Conservation (phyloP, 2,329 filamentous ascomycete genomes). For the Cytospora piceae region DNA sequence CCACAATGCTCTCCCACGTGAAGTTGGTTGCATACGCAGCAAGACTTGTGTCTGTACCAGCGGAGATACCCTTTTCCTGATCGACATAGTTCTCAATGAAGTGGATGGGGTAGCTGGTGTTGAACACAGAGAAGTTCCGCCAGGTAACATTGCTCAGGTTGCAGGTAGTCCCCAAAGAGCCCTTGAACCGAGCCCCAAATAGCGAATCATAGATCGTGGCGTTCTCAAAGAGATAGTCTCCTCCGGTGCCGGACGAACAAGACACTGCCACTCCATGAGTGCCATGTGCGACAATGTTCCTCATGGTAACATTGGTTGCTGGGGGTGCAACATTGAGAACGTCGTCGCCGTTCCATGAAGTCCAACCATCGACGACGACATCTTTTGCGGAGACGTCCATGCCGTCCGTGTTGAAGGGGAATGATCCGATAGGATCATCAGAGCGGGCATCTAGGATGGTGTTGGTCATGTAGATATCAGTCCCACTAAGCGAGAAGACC, state of each 20-base stretch:
- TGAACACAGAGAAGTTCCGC: constrained; percentile 33
- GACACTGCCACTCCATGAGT: constrained; percentile 34
- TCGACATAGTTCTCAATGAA: constrained; percentile 35
- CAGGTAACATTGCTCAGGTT: constrained; percentile 33
- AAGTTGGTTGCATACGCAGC: constrained; percentile 32
- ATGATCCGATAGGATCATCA: constrained; percentile 23
- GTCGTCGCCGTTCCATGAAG: constrained; percentile 34
- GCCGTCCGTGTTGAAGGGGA: constrained; percentile 35
- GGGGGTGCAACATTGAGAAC: constrained; percentile 33
- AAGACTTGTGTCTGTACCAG: constrained; percentile 27
- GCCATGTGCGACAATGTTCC: constrained; percentile 33
- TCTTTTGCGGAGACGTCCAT: constrained; percentile 32
- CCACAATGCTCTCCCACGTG: constrained; percentile 32
- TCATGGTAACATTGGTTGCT: constrained; percentile 33
- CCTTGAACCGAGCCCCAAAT: constrained; percentile 34
- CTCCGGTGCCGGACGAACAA: constrained; percentile 31
- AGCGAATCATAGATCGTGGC: constrained; percentile 32
- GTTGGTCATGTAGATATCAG: constrained; percentile 33
- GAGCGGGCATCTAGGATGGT: constrained; percentile 33
- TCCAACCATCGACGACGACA: constrained; percentile 33
- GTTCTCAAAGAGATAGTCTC: constrained; percentile 34
- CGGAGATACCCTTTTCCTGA: constrained; percentile 30
- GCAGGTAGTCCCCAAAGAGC: constrained; percentile 33
- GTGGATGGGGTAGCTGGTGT: constrained; percentile 34
- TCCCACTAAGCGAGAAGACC: constrained; percentile 33